Base-by-base conservation (phyloP, 805 yeast genomes). In the Ogataea neopini region DNA sequence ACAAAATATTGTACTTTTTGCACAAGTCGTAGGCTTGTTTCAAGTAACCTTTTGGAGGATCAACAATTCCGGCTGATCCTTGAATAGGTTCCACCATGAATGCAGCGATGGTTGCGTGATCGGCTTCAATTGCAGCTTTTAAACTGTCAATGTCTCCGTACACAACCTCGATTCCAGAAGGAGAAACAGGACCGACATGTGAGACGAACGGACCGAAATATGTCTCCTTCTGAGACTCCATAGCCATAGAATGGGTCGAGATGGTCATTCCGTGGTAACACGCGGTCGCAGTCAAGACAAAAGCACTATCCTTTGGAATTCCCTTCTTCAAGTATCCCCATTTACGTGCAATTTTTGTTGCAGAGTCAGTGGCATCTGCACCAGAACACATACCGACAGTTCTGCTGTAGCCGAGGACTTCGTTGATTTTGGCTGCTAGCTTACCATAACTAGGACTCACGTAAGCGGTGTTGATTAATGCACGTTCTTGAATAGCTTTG, bases 41-140 rank as follows among this genome's bases (percentile, higher is more conserved):
- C 9, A 58, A 23, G 34, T 60, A 62, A 4, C 54, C 61, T 8
- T 29, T 43, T n/a, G 64, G 63, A 13, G 66, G 64, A 29, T 51
- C 56, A 14, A 60, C 48, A 18, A 62, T 53, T 44, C 66, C 66
- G n/a, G 64, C 63, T 7, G 62, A 55, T 10, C 66, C 66, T 46
- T 62, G 64, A 18, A 62, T 61, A 23, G 66, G 61, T 41, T 62
- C 66, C 18, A 61, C 55, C 61, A 62, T 59, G 30, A 62, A 61
- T 4, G 61, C 64, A 7, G 62, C 63, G 36, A 62, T 56, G 17
- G 36, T 44, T 5, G 25, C 47, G 37, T 54, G 58, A 44, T 57
- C 62, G n/a, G 48, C 45, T 22, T 52, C 48, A 0, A 62, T 32
- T 2, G 64, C 64, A 2, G 38, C 30, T 39, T 50, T 49, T 40